Evolutionary conservation across 176 grass and related monocot genomes (phyloP).

Genomic region (Paspalum vaginatum): DNA sequence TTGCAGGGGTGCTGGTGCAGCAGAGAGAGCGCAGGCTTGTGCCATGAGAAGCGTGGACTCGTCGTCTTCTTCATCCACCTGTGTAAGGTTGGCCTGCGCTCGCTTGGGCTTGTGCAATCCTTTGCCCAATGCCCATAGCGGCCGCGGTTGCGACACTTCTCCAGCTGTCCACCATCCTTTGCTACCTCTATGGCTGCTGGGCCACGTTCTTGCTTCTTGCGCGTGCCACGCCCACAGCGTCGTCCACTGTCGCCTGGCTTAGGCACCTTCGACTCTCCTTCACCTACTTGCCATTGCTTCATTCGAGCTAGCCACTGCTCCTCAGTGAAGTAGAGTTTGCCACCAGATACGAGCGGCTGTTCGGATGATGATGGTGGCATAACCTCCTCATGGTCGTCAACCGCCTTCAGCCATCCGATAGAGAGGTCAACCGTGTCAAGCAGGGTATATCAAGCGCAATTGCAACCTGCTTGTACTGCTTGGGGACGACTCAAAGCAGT

Average conservation of each 20-base stretch:
- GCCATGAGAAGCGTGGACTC: neutral
- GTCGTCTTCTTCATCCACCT: neutral
- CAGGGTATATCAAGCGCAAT: neutral
- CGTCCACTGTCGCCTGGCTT: neutral
- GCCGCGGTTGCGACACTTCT: neutral
- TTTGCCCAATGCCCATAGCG: neutral
- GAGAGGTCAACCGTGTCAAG: neutral
- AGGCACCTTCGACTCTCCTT: neutral
- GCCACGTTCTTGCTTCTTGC: neutral
- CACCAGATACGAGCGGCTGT: neutral
- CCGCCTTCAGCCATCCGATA: neutral
- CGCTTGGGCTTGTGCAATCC: neutral
- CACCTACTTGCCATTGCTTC: neutral
- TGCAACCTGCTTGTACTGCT: neutral
- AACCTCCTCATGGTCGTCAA: neutral
- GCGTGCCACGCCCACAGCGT: no score
- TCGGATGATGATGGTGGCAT: no score
- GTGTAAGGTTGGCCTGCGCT: neutral
- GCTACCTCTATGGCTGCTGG: neutral
- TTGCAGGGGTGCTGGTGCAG: no score
- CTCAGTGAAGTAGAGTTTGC: conserved; percentile 7
- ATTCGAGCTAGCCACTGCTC: neutral
- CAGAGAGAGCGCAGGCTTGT: neutral
- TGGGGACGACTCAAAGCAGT: neutral
- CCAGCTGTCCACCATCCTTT: neutral